Evolutionary conservation across 2,329 filamentous ascomycete species (phyloP).

Genomic region (Pseudonectria buxi): DNA sequence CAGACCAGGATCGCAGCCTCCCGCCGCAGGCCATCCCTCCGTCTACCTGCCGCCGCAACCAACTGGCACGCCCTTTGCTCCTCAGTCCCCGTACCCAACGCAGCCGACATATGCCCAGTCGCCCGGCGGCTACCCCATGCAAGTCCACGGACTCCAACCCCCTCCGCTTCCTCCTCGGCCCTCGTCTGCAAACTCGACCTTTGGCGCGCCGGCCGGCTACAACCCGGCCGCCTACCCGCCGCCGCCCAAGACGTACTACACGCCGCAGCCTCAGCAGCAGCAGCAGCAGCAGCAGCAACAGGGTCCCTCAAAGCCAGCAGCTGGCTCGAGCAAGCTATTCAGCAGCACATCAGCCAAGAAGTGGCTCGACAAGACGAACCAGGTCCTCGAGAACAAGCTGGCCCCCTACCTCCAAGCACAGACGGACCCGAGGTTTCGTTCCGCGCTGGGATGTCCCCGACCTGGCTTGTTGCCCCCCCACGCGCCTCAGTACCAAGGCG

Average conservation of each 20-base stretch:
- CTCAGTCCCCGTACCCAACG: constrained; percentile 15
- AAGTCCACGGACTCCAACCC: constrained; percentile 8
- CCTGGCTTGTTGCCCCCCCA: too few species aligned
- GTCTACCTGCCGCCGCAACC: constrained; percentile 3
- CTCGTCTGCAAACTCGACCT: constrained; percentile 12
- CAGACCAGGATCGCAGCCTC: constrained; percentile 10
- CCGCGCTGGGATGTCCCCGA: neutral
- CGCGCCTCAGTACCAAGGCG: too few species aligned
- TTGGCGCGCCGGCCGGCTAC: constrained; percentile 17
- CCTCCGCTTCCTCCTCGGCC: constrained; percentile 25
- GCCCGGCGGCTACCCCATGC: constrained; percentile 4
- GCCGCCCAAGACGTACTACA: constrained; percentile 27
- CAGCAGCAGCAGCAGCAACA: constrained; percentile 1
- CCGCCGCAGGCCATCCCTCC: constrained; percentile 7
- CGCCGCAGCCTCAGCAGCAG: constrained; percentile 13
- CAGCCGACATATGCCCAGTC: constrained; percentile 15
- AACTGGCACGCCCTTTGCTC: neutral
- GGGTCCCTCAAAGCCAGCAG: constrained; percentile 10
- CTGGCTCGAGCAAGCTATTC: constrained; percentile 20
- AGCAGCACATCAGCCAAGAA: constrained; percentile 28
- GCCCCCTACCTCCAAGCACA: constrained; percentile 23
- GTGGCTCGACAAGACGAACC: constrained; percentile 30
- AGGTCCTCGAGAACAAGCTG: constrained; percentile 28
- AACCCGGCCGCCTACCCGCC: constrained; percentile 23
- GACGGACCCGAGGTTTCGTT: constrained; percentile 5